Evolutionary conservation across 2,329 filamentous ascomycete genomes (phyloP).

Genomic region (Chalara sp.): DNA sequence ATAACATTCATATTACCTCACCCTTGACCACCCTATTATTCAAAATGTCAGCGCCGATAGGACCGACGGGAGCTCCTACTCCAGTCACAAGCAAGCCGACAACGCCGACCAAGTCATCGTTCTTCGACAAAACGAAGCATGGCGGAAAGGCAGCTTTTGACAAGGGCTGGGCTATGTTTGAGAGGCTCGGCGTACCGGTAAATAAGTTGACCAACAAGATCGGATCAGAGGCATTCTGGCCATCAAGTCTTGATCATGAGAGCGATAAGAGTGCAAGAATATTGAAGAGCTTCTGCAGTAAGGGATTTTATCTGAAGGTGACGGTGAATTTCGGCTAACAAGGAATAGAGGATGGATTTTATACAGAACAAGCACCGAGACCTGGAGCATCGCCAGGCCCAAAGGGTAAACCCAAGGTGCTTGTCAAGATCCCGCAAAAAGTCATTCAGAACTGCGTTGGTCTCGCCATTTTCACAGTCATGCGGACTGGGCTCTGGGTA

Average conservation of each 20-base stretch:
- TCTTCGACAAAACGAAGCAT: conserved; percentile 45
- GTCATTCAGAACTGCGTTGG: conserved; percentile 87
- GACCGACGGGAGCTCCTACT: neutral
- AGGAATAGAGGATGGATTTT: conserved; percentile 57
- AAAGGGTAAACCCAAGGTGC: conserved; percentile 49
- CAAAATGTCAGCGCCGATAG: neutral
- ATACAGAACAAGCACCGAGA: conserved; percentile 34
- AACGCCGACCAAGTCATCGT: conserved; percentile 6
- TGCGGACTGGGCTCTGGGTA: conserved; percentile 88
- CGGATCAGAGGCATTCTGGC: conserved; percentile 78
- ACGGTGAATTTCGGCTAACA: conserved; percentile 1
- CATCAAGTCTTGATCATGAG: conserved; percentile 67
- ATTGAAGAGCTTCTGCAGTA: conserved; percentile 81
- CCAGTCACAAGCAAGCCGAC: neutral
- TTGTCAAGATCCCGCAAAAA: conserved; percentile 77
- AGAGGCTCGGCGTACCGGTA: conserved; percentile 66
- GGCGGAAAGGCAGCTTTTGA: conserved; percentile 62
- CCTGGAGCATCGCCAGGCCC: conserved; percentile 22
- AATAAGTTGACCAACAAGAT: conserved; percentile 78
- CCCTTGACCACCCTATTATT: neutral
- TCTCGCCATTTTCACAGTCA: conserved; percentile 89
- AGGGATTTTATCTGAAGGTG: neutral
- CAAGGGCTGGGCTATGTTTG: conserved; percentile 61
- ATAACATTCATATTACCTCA: too few species aligned
- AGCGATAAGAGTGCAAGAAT: conserved; percentile 88